Percentiles rank a stretch among this genome's conserved stretches.
Conservation (phyloP, 2,329 filamentous ascomycete species). For the Microdochium paspali region DNA sequence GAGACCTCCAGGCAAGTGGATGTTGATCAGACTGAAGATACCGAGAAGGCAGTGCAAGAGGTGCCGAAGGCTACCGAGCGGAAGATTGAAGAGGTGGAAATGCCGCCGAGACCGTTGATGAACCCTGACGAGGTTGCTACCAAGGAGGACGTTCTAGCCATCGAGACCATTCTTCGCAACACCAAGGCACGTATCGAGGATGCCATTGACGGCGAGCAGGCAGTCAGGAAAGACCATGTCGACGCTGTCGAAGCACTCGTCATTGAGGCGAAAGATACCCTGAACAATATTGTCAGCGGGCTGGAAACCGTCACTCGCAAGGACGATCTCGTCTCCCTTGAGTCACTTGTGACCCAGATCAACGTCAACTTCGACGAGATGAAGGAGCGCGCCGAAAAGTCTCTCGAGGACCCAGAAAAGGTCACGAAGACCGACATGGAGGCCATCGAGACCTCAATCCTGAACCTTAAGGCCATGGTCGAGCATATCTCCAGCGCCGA, state of each 20-base stretch:
- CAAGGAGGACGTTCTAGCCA: constrained; percentile 81
- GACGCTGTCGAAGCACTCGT: constrained; percentile 58
- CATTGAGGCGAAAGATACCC: constrained; percentile 63
- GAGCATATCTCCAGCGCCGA: constrained; percentile 66
- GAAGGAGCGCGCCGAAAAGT: constrained; percentile 45
- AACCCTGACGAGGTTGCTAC: constrained; percentile 42
- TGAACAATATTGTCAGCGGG: constrained; percentile 57
- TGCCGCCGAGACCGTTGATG: constrained; percentile 12
- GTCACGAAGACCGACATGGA: constrained; percentile 78
- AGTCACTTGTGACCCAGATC: constrained; percentile 70
- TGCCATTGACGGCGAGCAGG: constrained; percentile 60
- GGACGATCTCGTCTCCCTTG: constrained; percentile 68
- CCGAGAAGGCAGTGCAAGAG: constrained; percentile 23
- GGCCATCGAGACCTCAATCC: constrained; percentile 67
- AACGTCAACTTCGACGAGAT: constrained; percentile 68
- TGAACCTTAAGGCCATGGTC: constrained; percentile 75
- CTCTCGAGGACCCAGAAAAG: constrained; percentile 48
- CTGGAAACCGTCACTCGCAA: constrained; percentile 65
- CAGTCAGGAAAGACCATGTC: constrained; percentile 56
- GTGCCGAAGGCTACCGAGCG: background rate
- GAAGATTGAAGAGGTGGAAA: constrained; percentile 2
- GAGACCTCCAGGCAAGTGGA: background rate
- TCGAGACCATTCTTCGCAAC: constrained; percentile 83
- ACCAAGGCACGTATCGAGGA: constrained; percentile 85
- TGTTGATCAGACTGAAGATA: constrained; percentile 25